Base-by-base conservation (phyloP, 768 basidiomycete genomes). In the Harrya chromipes region DNA sequence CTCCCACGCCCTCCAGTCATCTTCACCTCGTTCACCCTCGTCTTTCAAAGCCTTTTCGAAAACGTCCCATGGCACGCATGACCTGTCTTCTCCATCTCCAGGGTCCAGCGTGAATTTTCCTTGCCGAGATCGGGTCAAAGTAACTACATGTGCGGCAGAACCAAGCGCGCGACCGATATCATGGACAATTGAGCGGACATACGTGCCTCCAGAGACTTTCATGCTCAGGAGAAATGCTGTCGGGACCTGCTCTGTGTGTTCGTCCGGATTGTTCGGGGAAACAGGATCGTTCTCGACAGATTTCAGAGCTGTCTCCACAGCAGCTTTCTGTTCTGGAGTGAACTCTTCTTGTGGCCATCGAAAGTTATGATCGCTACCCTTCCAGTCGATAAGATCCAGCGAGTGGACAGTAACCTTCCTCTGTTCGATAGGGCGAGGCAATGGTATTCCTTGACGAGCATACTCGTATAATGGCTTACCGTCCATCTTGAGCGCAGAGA, bases 401-500 rank as follows among this genome's bases (percentile, higher is more conserved):
- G 83, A 81, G 61, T 91, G 83, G 9, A 99, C 83, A 9, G 83
- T 91, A 17, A 89, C 87, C 55, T 81, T 77, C 11, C 97, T 86
- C 42, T 85, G 68, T 60, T 94, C 91, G 52, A 99, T 94, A n/a
- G 95, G 89, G 9, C 94, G 84, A 27, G 97, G 97, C 14, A 99
- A 79, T 0, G 94, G 91, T 37, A 86, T 89, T 8, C 89, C 89
- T 62, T 86, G 78, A 3, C 97, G 83, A 17, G 97, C 97, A 63
- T 98, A 99, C 59, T 98, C 94, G 66, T 98, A 92, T 31, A 98
- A 68, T 0, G 92, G 92, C 67, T 81, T 90, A 1, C 97, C 97
- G 57, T 98, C 94, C 94, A 98, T 98, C 70, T 98, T 98, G 31
- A 98, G 76, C 2, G 97, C 97, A 10, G 97, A 98, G 70, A 94